Base-by-base conservation (phyloP, 2,329 filamentous ascomycete species). In the Fusarium citri region DNA sequence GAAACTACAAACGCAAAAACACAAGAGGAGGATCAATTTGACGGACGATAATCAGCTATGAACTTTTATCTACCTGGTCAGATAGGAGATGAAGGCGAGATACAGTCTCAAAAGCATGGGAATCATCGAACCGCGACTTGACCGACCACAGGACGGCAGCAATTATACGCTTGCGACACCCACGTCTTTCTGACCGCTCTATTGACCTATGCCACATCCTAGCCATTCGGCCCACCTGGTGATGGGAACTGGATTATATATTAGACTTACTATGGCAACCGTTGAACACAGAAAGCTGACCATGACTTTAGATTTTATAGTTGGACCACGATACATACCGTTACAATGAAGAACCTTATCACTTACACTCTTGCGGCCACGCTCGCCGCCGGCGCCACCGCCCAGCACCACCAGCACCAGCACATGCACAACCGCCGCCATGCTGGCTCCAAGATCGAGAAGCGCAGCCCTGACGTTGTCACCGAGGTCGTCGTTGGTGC, bases 391-490 rank as follows among this genome's bases (percentile, higher is more conserved):
- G 80, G 86, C 56, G 86, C 83, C 60, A 83, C 84, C 53, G 90
- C 90, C 30, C 85, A 89, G 64, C 86, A 88, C 72, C 86, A 91
- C 78, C 80, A 82, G 65, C 89, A 91, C 77, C 84, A 85, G 64
- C 89, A 88, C 70, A 80, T 84, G 74, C 89, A 89, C 77, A 85
- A 83, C 73, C 86, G 83, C 68, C 88, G 87, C 81, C 84, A 87
- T 64, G 80, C 72, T 34, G 77, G 82, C 37, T 81, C 83, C 64
- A 80, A 81, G 31, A 79, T 85, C 53, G 83, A 86, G 76, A 84
- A 83, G 80, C 84, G 83, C 61, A 79, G 75, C 28, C 79, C 81
- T 18, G 76, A 72, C 37, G 81, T 83, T 50, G 83, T 86, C 59
- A 83, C 81, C 61, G 86, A 88, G 56, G 85, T 86, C 57, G 85